These are phyloP conservation scores for Bryopsis sp. DNA, from an alignment of 139 green algal genomes.

Conservation along the genomic window DNA sequence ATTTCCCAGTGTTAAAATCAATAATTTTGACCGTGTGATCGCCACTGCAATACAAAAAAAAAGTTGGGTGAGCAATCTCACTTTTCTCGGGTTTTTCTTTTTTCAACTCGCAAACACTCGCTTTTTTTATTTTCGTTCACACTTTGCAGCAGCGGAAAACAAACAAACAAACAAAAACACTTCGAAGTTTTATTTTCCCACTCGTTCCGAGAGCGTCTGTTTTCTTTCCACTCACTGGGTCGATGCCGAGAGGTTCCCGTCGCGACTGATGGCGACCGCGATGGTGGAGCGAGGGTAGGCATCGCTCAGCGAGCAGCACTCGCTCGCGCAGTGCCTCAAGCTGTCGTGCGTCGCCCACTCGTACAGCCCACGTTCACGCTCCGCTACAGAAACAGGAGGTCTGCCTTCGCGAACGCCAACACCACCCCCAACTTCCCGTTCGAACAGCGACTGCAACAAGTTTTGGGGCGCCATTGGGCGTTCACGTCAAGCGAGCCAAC, in stretches of 20 bases:
- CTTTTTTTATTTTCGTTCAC: no score
- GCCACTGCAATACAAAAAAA: no score
- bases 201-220: not conserved
- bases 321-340: slow-evolving; percentile 8
- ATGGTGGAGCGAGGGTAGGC: slow-evolving; percentile 15
- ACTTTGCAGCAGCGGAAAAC: no score
- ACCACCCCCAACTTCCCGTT: not conserved
- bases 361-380: slow-evolving; percentile 2
- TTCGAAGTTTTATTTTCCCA: not conserved
- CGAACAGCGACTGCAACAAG: no score
- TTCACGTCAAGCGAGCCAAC: no score
- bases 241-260: slow-evolving; percentile 14
- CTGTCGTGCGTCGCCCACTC: slow-evolving; percentile 13
- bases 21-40: slow-evolving; percentile 19
- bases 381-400: not conserved
- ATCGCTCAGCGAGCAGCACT: slow-evolving; percentile 10
- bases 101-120: no score
- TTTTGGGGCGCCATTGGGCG: no score
- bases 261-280: slow-evolving; percentile 1
- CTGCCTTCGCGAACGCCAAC: not conserved
- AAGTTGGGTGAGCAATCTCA: no score
- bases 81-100: no score
- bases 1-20: slow-evolving; percentile 5
- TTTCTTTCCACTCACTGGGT: slow-evolving; percentile 6
- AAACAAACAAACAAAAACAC: not conserved